phyloP scores from a whole-genome alignment of 2,329 filamentous ascomycete species.

The Podosphaera xanthii region DNA sequence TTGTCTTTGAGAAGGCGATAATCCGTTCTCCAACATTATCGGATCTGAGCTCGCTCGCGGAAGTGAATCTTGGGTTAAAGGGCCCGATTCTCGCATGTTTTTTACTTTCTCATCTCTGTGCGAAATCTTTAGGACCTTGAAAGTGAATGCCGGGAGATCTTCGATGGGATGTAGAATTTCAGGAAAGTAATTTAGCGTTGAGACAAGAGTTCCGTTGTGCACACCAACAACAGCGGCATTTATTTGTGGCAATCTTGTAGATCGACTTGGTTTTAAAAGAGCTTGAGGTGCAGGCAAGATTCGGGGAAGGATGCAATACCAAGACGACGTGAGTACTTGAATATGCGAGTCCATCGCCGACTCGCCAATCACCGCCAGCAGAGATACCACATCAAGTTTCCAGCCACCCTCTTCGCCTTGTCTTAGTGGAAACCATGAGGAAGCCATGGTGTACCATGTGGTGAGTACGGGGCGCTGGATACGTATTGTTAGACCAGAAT shows the following conservation, averaged over 20 bases:
- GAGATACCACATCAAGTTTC: slow-evolving; percentile 37
- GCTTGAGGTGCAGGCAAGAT: slow-evolving; percentile 39
- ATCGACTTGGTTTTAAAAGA: slow-evolving; percentile 32
- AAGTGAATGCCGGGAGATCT: slow-evolving; percentile 23
- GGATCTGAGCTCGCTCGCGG: slow-evolving; percentile 1
- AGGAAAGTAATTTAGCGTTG: slow-evolving; percentile 36
- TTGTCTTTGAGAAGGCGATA: background rate
- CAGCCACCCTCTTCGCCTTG: slow-evolving; percentile 21
- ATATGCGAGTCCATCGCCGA: slow-evolving; percentile 32
- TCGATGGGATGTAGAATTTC: slow-evolving; percentile 35
- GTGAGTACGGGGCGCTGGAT: too few species aligned
- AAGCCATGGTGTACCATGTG: slow-evolving; percentile 3
- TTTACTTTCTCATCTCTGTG: slow-evolving; percentile 15
- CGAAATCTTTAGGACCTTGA: slow-evolving; percentile 25
- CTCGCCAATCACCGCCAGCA: slow-evolving; percentile 40
- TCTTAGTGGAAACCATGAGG: slow-evolving; percentile 22
- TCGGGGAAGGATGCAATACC: slow-evolving; percentile 32
- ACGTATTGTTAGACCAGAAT: too few species aligned
- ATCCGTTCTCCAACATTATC: background rate
- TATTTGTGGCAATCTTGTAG: slow-evolving; percentile 30
- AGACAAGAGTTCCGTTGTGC: slow-evolving; percentile 29
- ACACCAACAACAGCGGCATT: slow-evolving; percentile 34
- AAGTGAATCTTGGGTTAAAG: background rate
- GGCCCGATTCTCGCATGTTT: background rate
- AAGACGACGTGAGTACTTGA: slow-evolving; percentile 34